Base-by-base conservation (phyloP, 2,329 filamentous ascomycete genomes). In the Fusarium sp. region DNA sequence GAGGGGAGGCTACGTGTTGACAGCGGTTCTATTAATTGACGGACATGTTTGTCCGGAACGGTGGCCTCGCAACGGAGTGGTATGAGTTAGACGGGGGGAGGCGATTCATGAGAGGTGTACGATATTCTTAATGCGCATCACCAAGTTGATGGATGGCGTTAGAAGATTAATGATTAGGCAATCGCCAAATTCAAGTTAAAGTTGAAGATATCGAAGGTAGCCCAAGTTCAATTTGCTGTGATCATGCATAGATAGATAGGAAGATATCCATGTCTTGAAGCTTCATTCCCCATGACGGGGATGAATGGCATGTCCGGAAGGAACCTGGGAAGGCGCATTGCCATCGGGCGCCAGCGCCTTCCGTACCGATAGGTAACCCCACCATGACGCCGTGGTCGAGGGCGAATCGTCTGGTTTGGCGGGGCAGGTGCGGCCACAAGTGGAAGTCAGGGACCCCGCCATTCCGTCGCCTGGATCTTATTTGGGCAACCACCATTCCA, bases 381-480 rank as follows among this genome's bases (percentile, higher is more conserved):
- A 72, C 69, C 70, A 72, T 72, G 70, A 72, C 71, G 70, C 65
- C 58, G 64, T 38, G 51, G 58, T 54, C 50, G 50, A 60, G 61
- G 51, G 62, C 65, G 65, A 68, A 60, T 62, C 64, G 64, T 59
- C 63, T 71, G 67, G 59, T 64, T 67, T 70, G 71, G 71, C 70
- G 71, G 71, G 71, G 71, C 70, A 73, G 42, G 68, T 67, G 59
- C 63, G 61, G 63, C 68, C 68, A 68, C 57, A 64, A 54, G n/a
- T n/a, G n/a, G n/a, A n/a, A n/a, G n/a, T 20, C n/a, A 33, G 38
- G 50, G 62, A 73, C 70, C 71, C 71, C 70, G 68, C 70, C 62
- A 62, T 69, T 61, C 50, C 60, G 33, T 36, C 44, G 58, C 50
- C 49, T 49, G 61, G 34, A 27, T 49, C 58, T 58, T 58, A 60